Evolutionary conservation across 1,284 basidiomycete genomes (phyloP).

Genomic region (Phaffia rhodozyma): DNA sequence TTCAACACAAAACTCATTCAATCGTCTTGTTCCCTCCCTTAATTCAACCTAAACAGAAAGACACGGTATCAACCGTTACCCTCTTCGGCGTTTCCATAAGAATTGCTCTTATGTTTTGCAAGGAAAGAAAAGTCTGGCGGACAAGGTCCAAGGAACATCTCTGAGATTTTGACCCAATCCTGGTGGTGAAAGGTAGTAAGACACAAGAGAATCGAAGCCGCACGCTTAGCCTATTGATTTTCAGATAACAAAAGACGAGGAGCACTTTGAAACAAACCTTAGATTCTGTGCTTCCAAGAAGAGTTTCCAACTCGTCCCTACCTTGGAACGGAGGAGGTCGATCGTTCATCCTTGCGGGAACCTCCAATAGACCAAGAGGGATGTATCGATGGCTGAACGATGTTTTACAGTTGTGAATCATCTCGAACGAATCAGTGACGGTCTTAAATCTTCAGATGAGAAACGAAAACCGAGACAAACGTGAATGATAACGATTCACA

Average conservation of each 20-base stretch:
- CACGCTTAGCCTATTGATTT: constrained; percentile 38
- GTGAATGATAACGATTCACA: constrained; percentile 93
- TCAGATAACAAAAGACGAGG: neutral
- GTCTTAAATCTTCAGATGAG: no score
- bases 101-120: constrained; percentile 63
- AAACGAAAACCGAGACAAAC: constrained; percentile 2
- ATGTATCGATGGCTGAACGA: constrained; percentile 64
- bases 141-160: constrained; percentile 76
- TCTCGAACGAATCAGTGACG: no score
- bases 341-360: constrained; percentile 74
- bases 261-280: neutral
- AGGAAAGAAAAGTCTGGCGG: constrained; percentile 55
- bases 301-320: constrained; percentile 64
- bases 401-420: no score
- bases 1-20: no score
- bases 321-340: constrained; percentile 75
- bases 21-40: no score
- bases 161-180: constrained; percentile 90
- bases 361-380: constrained; percentile 85
- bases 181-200: constrained; percentile 41
- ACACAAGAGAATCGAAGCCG: constrained; percentile 67
- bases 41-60: no score
- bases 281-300: neutral
- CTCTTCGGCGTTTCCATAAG: constrained; percentile 35
- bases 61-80: no score